Base-by-base conservation (phyloP, 495 filamentous ascomycete genomes). In the Neurospora sp. region DNA sequence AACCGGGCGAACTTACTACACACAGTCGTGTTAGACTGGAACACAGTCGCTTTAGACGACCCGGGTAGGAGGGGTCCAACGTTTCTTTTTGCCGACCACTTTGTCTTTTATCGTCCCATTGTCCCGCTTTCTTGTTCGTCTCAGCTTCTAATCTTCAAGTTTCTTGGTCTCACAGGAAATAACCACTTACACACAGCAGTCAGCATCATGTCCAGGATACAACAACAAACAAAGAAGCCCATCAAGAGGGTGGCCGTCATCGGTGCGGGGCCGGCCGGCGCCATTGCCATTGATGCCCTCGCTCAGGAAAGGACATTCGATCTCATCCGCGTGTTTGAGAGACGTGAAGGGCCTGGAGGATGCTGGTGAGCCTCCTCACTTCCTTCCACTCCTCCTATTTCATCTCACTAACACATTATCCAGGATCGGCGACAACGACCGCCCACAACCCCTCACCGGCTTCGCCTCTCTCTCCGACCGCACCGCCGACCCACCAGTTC, bases 211-310 rank as follows among this genome's bases (percentile, higher is more conserved):
- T 66, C 54, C 27, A 66, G 27, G 27, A 66, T 9, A 66, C 54
- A 35, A 66, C 54, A 66, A 9, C 27, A 54, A 27, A 14, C 54
- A 31, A 66, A 66, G 12, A 66, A 35, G 54, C 75, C 76, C 8
- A 76, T 85, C 37, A 88, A 87, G 77, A 82, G 85, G 27, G 84
- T 90, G 12, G 89, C 88, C 23, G 83, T 91, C 5, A 89, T 91
- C 73, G 88, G 89, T 11, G 83, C 87, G 2, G 88, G 89, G 4
- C 89, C 88, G 11, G 82, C 88, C 0, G 88, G 88, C 11, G 88
- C 87, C 70, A 90, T 90, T 77, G 78, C 88, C 0, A 81, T 89
- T 4, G 87, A 90, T 82, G 88, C 88, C 0, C 77, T 91, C 44
- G 83, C 83, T 27, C 83, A 88, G 74, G 89, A 91, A 75, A 81